Conservation (phyloP, 1,139 yeast species). For the Saccharomyces pastorianus region DNA sequence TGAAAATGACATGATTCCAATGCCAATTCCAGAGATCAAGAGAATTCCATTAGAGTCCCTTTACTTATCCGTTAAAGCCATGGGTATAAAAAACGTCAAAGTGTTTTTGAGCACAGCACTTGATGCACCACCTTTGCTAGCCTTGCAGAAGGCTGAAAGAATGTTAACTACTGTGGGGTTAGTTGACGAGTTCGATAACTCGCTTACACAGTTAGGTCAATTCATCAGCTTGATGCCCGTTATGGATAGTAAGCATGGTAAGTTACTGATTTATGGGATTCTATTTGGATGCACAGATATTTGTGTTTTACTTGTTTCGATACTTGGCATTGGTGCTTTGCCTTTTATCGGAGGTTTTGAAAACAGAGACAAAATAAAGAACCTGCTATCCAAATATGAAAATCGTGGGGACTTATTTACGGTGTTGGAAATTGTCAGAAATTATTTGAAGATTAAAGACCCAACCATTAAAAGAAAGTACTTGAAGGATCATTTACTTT, state of each 20-base stretch:
- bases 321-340: slow-evolving; percentile 55
- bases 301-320: slow-evolving; percentile 68
- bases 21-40: slow-evolving; percentile 83
- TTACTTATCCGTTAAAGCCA: slow-evolving; percentile 74
- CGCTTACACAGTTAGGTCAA: slow-evolving; percentile 69
- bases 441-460: slow-evolving; percentile 37
- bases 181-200: slow-evolving; percentile 40
- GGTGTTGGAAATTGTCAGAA: slow-evolving; percentile 46
- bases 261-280: slow-evolving; percentile 67
- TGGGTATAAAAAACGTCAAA: slow-evolving; percentile 71
- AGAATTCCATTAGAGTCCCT: slow-evolving; percentile 77
- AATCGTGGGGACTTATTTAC: slow-evolving; percentile 69
- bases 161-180: slow-evolving; percentile 70
- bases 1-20: slow-evolving; percentile 47
- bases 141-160: slow-evolving; percentile 55
- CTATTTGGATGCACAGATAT: slow-evolving; percentile 77
- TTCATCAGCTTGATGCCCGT: slow-evolving; percentile 71
- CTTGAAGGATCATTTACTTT: slow-evolving; percentile 52
- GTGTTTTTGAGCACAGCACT: slow-evolving; percentile 65
- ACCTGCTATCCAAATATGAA: slow-evolving; percentile 38
- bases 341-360: slow-evolving; percentile 64
- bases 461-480: slow-evolving; percentile 39
- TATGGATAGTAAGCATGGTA: slow-evolving; percentile 79
- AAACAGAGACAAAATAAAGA: slow-evolving; percentile 54
- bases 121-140: slow-evolving; percentile 61